Percentiles rank a stretch among this genome's conserved stretches.
Evolutionary conservation across 257 asterid species (phyloP).

Genomic region (Henckelia pumila): DNA sequence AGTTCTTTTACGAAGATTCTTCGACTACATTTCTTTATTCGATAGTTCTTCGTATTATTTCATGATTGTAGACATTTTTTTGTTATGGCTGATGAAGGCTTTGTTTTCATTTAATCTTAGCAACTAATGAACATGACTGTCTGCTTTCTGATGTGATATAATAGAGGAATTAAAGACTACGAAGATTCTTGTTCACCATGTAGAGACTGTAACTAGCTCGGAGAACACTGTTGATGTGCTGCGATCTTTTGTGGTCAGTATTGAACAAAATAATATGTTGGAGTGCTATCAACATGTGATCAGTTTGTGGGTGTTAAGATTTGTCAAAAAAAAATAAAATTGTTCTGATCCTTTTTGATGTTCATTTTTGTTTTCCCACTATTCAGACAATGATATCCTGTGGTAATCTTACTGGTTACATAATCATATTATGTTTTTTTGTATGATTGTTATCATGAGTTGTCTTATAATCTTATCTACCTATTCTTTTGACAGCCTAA

Average conservation of each 20-base stretch:
- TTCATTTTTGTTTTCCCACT: not conserved
- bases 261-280: conserved; percentile 1
- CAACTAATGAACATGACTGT: not conserved
- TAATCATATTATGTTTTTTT: conserved; percentile 4
- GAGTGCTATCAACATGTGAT: conserved; percentile 3
- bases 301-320: conserved; percentile 8
- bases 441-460: conserved; percentile 12
- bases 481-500: conserved; percentile 46
- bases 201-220: conserved; percentile 71
- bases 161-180: conserved; percentile 55
- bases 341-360: not conserved
- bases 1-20: not conserved
- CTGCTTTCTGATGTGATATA: conserved; percentile 28
- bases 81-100: not conserved
- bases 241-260: conserved; percentile 71
- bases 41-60: not conserved
- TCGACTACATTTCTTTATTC: not conserved
- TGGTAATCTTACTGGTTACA: conserved; percentile 8
- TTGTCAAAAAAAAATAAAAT: not conserved
- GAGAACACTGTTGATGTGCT: conserved; percentile 58
- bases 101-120: not conserved
- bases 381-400: conserved; percentile 13
- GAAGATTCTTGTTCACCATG: conserved; percentile 74
- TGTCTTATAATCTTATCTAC: conserved; percentile 17
- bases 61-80: not conserved